A percentile compares a stretch with the other conserved stretches of the same genome.
These are phyloP conservation scores for Suillus tomentosus DNA, from an alignment of 768 basidiomycete species.

Conservation along the genomic window DNA sequence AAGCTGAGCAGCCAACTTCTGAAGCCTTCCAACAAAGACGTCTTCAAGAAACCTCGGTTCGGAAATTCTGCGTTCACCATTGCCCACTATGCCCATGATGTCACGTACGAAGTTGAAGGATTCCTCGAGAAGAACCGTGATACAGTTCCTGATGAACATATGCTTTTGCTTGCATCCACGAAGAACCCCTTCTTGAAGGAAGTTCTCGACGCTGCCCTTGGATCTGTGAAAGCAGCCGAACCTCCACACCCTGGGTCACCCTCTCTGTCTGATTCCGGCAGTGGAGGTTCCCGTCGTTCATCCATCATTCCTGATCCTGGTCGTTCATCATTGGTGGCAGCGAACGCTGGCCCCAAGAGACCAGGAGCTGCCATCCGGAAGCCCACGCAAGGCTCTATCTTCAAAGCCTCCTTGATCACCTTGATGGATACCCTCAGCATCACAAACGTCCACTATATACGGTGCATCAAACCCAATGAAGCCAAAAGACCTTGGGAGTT, in stretches of 20 bases:
- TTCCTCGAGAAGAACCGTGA: conserved; percentile 99
- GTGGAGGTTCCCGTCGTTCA: conserved; percentile 75
- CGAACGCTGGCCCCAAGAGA: conserved; percentile 51
- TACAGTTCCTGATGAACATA: conserved; percentile 98
- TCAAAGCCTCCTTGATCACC: conserved; percentile 90
- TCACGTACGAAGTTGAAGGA: conserved; percentile 97
- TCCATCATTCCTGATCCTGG: conserved; percentile 90
- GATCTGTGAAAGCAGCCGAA: conserved; percentile 67
- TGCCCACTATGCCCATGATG: conserved; percentile 96
- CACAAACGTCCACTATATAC: conserved; percentile 98
- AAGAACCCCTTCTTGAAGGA: conserved; percentile 94
- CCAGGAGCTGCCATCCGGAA: conserved; percentile 78
- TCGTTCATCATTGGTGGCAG: conserved; percentile 66
- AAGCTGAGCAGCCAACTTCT: conserved; percentile 86
- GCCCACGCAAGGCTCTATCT: conserved; percentile 97
- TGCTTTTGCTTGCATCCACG: conserved; percentile 81
- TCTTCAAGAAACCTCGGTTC: conserved; percentile 99
- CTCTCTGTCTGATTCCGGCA: conserved; percentile 75
- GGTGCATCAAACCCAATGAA: conserved; percentile 99
- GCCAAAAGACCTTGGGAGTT: conserved; percentile 97
- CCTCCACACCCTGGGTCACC: conserved; percentile 74
- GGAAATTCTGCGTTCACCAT: conserved; percentile 97
- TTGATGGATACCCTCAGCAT: conserved; percentile 97
- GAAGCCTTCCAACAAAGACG: conserved; percentile 81
- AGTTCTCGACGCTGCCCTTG: conserved; percentile 88